These are phyloP conservation scores for Lactarius psammicola DNA, from an alignment of 768 basidiomycete species.

Conservation along the genomic window DNA sequence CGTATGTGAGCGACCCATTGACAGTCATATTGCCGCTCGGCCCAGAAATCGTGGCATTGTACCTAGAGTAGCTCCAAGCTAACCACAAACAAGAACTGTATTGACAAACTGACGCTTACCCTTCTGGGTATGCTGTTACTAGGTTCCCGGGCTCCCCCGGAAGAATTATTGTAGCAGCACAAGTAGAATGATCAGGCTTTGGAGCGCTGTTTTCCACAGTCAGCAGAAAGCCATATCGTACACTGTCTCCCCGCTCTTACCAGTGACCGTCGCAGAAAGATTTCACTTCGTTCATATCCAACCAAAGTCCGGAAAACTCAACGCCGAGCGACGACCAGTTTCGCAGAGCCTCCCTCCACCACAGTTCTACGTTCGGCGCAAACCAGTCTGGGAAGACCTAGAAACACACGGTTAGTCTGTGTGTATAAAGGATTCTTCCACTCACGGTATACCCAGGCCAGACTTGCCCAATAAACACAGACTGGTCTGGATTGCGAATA, in stretches of 20 bases:
- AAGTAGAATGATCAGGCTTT: slow-evolving; percentile 54
- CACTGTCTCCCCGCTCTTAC: neutral
- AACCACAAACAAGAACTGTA: neutral
- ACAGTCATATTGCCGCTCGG: slow-evolving; percentile 74
- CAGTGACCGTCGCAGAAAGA: slow-evolving; percentile 59
- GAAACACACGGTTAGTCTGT: neutral
- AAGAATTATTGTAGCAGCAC: slow-evolving; percentile 52
- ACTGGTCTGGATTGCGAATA: slow-evolving; percentile 72
- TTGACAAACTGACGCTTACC: slow-evolving; percentile 40
- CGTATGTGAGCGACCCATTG: slow-evolving; percentile 60
- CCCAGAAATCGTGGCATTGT: slow-evolving; percentile 59
- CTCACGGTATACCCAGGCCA: slow-evolving; percentile 74
- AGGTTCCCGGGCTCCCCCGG: slow-evolving; percentile 55
- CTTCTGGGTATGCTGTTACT: slow-evolving; percentile 65
- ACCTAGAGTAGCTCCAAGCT: slow-evolving; percentile 40
- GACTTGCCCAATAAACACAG: slow-evolving; percentile 70
- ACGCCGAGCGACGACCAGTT: slow-evolving; percentile 56
- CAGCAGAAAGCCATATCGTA: neutral
- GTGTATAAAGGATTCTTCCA: neutral
- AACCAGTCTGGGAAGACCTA: slow-evolving; percentile 66
- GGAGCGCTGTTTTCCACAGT: slow-evolving; percentile 46
- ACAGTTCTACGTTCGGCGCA: slow-evolving; percentile 47
- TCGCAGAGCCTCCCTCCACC: slow-evolving; percentile 59
- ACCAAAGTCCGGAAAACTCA: slow-evolving; percentile 66
- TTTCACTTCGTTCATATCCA: slow-evolving; percentile 68